Evolutionary conservation across 257 asterid species (phyloP), one percentile per base, ranked within the genome.

Genomic region (Cruciata laevipes): DNA sequence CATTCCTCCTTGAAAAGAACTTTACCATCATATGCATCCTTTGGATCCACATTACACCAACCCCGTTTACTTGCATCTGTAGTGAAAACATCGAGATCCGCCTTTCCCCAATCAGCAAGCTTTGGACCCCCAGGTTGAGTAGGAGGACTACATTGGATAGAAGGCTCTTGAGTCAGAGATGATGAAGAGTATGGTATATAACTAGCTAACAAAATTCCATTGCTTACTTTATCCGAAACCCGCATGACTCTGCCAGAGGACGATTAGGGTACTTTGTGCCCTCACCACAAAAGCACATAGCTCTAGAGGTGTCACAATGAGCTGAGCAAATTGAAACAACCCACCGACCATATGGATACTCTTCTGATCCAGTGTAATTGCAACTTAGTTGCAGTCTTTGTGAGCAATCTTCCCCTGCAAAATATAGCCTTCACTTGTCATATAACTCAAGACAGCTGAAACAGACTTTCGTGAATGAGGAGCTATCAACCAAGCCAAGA

Each of bases 271-370:
- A 94, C 73, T 84, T 94, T 67, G 99, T 84, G 67, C 99, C 96
- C 77, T 88, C 90, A 68, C 99, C 99, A 76, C 99, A 94, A 76
- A 90, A 94, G 81, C 99, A 94, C 97, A 90, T 86, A 71, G 96
- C 97, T 77, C 95, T 81, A 9, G 91, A 79, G 53, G 87, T 93
- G 77, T 93, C 99, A 24, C 99, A 93, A 82, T 79, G 69, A 69
- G 95, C 89, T 30, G 96, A 58, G 72, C 99, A 93, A 63, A 88
- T 88, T 20, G 99, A 93, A 49, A 93, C 97, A 66, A 93, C 86
- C 99, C 99, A 90, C 21, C 20, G 87, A 44, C 99, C 97, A 67
- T 83, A 90, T 27, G 95, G 99, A 13, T 61, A 62, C 61, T 80
- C 77, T 51, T 84, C 79, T 40, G 84, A 81, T 73, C 77, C 82